Percentiles rank a stretch among this genome's conserved stretches.
These are phyloP conservation scores for Trypethelium eluteriae DNA, from an alignment of 495 filamentous ascomycete genomes.

Conservation along the genomic window DNA sequence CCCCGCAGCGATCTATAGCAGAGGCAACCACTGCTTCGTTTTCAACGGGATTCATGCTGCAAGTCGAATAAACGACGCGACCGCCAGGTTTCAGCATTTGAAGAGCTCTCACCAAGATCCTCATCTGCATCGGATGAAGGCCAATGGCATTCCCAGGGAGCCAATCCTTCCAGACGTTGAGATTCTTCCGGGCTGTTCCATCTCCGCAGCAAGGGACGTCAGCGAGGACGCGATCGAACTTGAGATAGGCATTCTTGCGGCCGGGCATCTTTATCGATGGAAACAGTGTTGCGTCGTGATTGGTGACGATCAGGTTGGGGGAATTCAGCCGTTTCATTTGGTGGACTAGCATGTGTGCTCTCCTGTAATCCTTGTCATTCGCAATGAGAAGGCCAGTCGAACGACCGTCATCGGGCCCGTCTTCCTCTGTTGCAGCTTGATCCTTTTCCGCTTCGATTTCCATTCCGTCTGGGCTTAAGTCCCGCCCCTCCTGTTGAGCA, in stretches of 20 bases:
- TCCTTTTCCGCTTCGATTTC: constrained; percentile 37
- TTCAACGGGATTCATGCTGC: constrained; percentile 95
- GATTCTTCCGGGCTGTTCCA: constrained; percentile 85
- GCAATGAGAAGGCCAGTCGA: constrained; percentile 87
- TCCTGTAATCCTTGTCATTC: constrained; percentile 92
- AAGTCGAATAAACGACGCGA: constrained; percentile 91
- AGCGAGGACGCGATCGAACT: constrained; percentile 92
- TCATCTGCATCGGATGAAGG: constrained; percentile 71
- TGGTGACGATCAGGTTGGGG: constrained; percentile 92
- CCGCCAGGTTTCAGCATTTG: constrained; percentile 96
- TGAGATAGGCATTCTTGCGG: constrained; percentile 63
- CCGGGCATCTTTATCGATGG: constrained; percentile 73
- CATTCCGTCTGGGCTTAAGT: constrained; percentile 42
- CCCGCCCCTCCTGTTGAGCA: constrained; percentile 45
- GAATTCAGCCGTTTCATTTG: constrained; percentile 95
- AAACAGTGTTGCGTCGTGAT: constrained; percentile 95
- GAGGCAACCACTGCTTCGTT: constrained; percentile 86
- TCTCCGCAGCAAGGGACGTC: constrained; percentile 97
- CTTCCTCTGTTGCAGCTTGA: constrained; percentile 45
- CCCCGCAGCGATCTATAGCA: constrained; percentile 87
- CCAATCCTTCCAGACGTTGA: constrained; percentile 92
- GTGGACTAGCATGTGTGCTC: constrained; percentile 91
- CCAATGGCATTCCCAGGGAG: constrained; percentile 73
- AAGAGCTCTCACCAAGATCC: constrained; percentile 84
- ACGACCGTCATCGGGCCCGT: constrained; percentile 69